Evolutionary conservation across 2,329 filamentous ascomycete genomes (phyloP).

Genomic region (Lasiodiplodia sp.): DNA sequence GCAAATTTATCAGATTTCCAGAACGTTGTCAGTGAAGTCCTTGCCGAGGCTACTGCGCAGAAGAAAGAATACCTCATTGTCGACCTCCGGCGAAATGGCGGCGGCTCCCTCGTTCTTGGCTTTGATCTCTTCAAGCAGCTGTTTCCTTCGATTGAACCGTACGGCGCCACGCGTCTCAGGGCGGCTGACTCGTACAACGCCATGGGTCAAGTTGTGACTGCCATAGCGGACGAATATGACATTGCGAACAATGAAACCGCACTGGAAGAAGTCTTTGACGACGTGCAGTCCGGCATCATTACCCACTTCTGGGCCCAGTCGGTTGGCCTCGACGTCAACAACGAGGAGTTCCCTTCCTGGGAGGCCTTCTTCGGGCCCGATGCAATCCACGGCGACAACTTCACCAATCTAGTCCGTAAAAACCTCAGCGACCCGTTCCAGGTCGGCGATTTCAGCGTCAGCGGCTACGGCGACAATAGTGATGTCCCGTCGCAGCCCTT

Average conservation of each 20-base stretch:
- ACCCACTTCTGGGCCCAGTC: conserved; percentile 43
- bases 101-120: conserved; percentile 57
- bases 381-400: conserved; percentile 41
- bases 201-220: conserved; percentile 40
- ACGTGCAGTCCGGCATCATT: conserved; percentile 33
- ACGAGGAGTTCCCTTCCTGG: conserved; percentile 44
- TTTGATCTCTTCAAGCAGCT: conserved; percentile 61
- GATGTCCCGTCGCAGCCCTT: conserved; percentile 46
- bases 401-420: conserved; percentile 44
- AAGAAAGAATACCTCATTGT: conserved; percentile 69
- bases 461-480: conserved; percentile 40
- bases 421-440: conserved; percentile 33
- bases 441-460: conserved; percentile 38
- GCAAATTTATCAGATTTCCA: conserved; percentile 46
- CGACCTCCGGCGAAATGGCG: conserved; percentile 68
- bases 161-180: conserved; percentile 56
- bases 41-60: conserved; percentile 54
- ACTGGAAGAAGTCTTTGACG: conserved; percentile 36
- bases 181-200: conserved; percentile 51
- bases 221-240: conserved; percentile 34
- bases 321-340: conserved; percentile 42
- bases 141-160: conserved; percentile 56
- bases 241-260: conserved; percentile 36
- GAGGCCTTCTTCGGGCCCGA: conserved; percentile 47
- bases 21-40: conserved; percentile 52